Percentiles rank a stretch among this genome's conserved stretches.
Conservation (phyloP, 768 basidiomycete genomes). For the Mycena sanguinolenta region DNA sequence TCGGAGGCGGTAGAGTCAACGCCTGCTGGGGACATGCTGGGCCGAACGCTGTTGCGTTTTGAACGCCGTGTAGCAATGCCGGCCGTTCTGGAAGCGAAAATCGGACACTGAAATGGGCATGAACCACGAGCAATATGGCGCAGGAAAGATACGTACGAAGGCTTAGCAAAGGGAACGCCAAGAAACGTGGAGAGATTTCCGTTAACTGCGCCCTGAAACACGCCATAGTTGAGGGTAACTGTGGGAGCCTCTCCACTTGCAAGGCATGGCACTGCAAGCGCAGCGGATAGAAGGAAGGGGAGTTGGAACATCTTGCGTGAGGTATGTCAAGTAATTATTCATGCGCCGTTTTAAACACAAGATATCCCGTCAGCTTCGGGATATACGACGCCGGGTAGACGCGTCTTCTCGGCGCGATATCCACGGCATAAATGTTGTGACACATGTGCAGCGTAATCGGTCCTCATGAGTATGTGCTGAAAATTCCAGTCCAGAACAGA, state of each 20-base stretch:
- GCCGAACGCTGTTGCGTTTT: constrained; percentile 52
- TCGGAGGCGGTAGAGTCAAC: background rate
- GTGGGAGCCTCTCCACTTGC: constrained; percentile 25
- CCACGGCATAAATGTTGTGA: too few relatives aligned
- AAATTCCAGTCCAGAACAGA: too few relatives aligned
- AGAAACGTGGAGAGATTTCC: constrained; percentile 48
- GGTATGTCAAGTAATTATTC: background rate
- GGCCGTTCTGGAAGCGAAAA: constrained; percentile 50
- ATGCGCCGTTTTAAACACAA: background rate
- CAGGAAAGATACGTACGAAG: constrained; percentile 47
- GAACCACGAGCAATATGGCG: too few relatives aligned
- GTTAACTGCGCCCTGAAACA: constrained; percentile 43
- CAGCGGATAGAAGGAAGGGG: background rate
- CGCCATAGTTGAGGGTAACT: constrained; percentile 45
- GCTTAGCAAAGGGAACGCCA: constrained; percentile 57
- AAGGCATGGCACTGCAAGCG: background rate
- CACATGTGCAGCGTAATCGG: too few relatives aligned
- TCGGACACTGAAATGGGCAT: constrained; percentile 44
- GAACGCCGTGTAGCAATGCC: constrained; percentile 46
- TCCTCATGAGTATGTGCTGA: too few relatives aligned
- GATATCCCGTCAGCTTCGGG: too few relatives aligned
- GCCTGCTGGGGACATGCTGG: constrained; percentile 46
- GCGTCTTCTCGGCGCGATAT: too few relatives aligned
- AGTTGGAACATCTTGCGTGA: background rate
- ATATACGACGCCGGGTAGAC: too few relatives aligned